phyloP scores from a whole-genome alignment of 768 basidiomycete genomes.

The Lentinula sp. region DNA sequence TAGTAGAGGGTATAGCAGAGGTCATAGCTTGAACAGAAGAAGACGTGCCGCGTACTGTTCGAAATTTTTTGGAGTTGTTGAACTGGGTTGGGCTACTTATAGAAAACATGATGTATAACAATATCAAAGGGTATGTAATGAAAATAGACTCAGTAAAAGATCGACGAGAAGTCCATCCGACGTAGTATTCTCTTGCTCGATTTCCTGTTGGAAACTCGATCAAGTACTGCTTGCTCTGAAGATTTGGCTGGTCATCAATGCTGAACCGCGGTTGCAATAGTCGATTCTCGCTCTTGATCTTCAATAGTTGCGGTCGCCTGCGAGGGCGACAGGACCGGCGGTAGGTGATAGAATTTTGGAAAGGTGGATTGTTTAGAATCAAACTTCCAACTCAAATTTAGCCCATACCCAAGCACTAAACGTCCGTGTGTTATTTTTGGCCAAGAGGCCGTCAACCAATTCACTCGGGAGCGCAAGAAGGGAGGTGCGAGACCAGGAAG shows the following conservation, averaged over 20 bases:
- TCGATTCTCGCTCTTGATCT: no score
- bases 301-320: no score
- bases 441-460: conserved; percentile 56
- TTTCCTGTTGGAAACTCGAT: no score
- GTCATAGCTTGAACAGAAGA: background rate
- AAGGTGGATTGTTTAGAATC: background rate
- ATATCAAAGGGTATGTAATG: background rate
- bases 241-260: no score
- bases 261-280: no score
- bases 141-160: background rate
- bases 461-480: conserved; percentile 71
- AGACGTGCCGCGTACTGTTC: no score
- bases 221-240: no score
- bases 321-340: no score
- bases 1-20: background rate
- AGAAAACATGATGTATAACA: background rate
- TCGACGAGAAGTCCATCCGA: background rate
- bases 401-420: conserved; percentile 3
- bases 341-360: no score
- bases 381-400: background rate
- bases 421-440: background rate
- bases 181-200: no score
- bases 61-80: no score
- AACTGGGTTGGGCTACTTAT: background rate
- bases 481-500: conserved; percentile 69